phyloP scores from a whole-genome alignment of 768 basidiomycete genomes.

The Auricularia sp. region DNA sequence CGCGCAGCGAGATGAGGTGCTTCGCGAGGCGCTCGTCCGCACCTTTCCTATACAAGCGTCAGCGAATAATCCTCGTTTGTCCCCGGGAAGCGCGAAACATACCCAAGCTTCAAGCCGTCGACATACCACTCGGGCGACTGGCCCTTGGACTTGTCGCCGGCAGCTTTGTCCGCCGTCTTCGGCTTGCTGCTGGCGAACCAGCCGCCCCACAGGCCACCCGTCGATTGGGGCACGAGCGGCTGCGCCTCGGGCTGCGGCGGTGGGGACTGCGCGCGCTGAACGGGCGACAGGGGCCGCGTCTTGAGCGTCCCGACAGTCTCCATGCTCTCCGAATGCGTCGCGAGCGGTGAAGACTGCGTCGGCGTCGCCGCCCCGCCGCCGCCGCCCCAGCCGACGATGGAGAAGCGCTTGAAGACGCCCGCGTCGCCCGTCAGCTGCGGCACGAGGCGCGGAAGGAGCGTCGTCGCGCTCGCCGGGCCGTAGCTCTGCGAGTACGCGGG shows the following conservation, averaged over 20 bases:
- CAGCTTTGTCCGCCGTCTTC: slow-evolving; percentile 16
- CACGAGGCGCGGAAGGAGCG: slow-evolving; percentile 53
- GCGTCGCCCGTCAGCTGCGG: slow-evolving; percentile 70
- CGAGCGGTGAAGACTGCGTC: slow-evolving; percentile 16
- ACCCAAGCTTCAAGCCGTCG: slow-evolving; percentile 42
- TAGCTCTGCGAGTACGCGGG: slow-evolving; percentile 37
- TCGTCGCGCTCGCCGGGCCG: slow-evolving; percentile 48
- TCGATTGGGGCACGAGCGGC: slow-evolving; percentile 50
- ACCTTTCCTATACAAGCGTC: slow-evolving; percentile 24
- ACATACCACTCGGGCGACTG: slow-evolving; percentile 56
- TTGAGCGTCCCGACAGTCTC: slow-evolving; percentile 17
- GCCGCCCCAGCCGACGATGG: slow-evolving; percentile 50
- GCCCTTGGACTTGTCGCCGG: slow-evolving; percentile 27
- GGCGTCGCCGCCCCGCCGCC: slow-evolving; percentile 7
- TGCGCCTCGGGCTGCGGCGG: slow-evolving; percentile 15
- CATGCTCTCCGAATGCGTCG: slow-evolving; percentile 1
- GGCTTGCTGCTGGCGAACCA: slow-evolving; percentile 56
- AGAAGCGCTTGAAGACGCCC: slow-evolving; percentile 58
- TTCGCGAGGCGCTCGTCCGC: slow-evolving; percentile 57
- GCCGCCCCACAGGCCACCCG: slow-evolving; percentile 65
- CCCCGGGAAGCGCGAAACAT: neutral
- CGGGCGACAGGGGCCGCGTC: neutral
- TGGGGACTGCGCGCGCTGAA: neutral
- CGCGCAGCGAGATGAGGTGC: slow-evolving; percentile 71
- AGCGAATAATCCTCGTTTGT: no score